A percentile compares a stretch with the other conserved stretches of the same genome.
These are phyloP conservation scores for Chytriomyces sp. DNA, from an alignment of 192 early-diverging fungal species.

Conservation along the genomic window DNA sequence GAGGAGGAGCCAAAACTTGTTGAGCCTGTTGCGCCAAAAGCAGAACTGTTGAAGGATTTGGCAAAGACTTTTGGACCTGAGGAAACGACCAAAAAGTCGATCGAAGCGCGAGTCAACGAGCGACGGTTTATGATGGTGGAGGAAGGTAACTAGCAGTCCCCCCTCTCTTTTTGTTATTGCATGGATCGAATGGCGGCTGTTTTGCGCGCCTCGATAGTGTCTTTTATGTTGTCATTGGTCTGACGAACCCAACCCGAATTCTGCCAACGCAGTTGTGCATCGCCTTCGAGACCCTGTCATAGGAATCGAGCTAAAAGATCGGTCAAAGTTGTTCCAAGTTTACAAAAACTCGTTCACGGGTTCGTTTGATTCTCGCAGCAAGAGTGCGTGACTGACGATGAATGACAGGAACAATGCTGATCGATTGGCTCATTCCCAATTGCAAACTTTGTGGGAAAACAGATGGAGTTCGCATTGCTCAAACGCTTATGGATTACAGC, in stretches of 20 bases:
- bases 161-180: background rate
- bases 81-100: slow-evolving; percentile 13
- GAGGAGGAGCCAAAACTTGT: slow-evolving; percentile 3
- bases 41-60: slow-evolving; percentile 14
- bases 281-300: slow-evolving; percentile 33
- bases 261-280: slow-evolving; percentile 20
- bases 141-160: background rate
- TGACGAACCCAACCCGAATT: background rate
- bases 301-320: slow-evolving; percentile 41
- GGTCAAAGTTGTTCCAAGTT: slow-evolving; percentile 42
- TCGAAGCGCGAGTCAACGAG: slow-evolving; percentile 18
- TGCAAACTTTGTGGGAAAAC: slow-evolving; percentile 39
- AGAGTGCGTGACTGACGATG: background rate
- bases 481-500: slow-evolving; percentile 36
- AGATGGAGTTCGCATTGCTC: slow-evolving; percentile 34
- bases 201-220: background rate
- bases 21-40: slow-evolving; percentile 2
- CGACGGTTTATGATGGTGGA: slow-evolving; percentile 22
- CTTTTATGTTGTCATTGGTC: background rate
- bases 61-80: slow-evolving; percentile 16
- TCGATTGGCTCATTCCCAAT: slow-evolving; percentile 43
- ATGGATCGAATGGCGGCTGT: background rate
- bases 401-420: slow-evolving; percentile 29
- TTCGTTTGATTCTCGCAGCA: too few species aligned
- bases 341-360: slow-evolving; percentile 41